Conservation (phyloP, 805 yeast genomes). For the Wickerhamomyces silvicola region DNA sequence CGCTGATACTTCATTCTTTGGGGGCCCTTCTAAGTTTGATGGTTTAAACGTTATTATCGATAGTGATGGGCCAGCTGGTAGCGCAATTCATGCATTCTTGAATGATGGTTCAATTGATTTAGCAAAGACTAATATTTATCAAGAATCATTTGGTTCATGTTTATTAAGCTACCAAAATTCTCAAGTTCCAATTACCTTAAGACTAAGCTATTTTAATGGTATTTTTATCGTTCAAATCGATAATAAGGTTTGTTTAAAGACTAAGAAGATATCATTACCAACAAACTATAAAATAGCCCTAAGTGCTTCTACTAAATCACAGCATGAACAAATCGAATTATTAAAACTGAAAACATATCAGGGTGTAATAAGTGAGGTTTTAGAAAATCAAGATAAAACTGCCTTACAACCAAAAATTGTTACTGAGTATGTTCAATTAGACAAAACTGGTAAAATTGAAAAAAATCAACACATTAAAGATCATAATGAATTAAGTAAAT, state of each 20-base stretch:
- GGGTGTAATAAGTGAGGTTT: conserved; percentile 46
- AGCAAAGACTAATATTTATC: conserved; percentile 24
- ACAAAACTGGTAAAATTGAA: conserved; percentile 27
- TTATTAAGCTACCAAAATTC: conserved; percentile 56
- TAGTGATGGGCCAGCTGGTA: conserved; percentile 38
- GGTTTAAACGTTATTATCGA: conserved; percentile 62
- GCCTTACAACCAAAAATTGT: conserved; percentile 41
- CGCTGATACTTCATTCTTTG: conserved; percentile 32
- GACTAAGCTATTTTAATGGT: conserved; percentile 50
- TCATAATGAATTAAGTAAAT: conserved; percentile 8
- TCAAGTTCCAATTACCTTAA: conserved; percentile 62
- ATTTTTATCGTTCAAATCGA: conserved; percentile 63
- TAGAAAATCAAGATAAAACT: conserved; percentile 47
- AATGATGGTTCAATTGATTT: conserved; percentile 47
- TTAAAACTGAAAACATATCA: conserved; percentile 52
- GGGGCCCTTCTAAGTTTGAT: conserved; percentile 52
- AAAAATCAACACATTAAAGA: conserved; percentile 14
- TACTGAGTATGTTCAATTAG: conserved; percentile 31
- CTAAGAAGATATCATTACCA: conserved; percentile 46
- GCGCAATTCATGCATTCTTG: conserved; percentile 50
- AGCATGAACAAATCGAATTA: conserved; percentile 58
- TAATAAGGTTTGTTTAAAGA: conserved; percentile 64
- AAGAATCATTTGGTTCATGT: conserved; percentile 46
- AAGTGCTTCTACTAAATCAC: conserved; percentile 39
- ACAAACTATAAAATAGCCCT: conserved; percentile 43